Percentiles rank a stretch among this genome's conserved stretches.
These are phyloP conservation scores for Aspergillus uvarum DNA, from an alignment of 2,329 filamentous ascomycete species.

Conservation along the genomic window DNA sequence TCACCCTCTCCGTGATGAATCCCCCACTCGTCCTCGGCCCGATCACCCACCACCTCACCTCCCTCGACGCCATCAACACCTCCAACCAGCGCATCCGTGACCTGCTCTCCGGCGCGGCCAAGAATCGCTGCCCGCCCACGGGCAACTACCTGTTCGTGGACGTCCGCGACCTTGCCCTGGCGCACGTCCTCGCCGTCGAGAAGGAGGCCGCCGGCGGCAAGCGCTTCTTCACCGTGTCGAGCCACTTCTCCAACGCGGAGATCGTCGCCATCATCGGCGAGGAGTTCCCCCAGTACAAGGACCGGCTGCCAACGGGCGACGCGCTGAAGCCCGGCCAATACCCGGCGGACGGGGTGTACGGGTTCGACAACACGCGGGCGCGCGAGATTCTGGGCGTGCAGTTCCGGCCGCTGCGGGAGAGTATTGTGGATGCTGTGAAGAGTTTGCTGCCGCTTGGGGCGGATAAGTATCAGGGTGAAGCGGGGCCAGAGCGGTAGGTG, in stretches of 20 bases:
- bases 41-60: slow-evolving; percentile 59
- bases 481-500: too few relatives aligned
- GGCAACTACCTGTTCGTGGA: slow-evolving; percentile 57
- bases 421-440: slow-evolving; percentile 29
- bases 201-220: slow-evolving; percentile 38
- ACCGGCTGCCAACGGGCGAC: slow-evolving; percentile 33
- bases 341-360: slow-evolving; percentile 21
- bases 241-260: slow-evolving; percentile 38
- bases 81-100: slow-evolving; percentile 68
- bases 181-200: slow-evolving; percentile 43
- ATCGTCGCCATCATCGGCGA: slow-evolving; percentile 38
- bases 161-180: slow-evolving; percentile 44
- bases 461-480: too few relatives aligned
- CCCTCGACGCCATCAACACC: slow-evolving; percentile 62
- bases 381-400: slow-evolving; percentile 32
- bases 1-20: slow-evolving; percentile 58
- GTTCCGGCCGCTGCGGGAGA: slow-evolving; percentile 31
- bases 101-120: slow-evolving; percentile 60
- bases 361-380: slow-evolving; percentile 33
- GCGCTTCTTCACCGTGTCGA: slow-evolving; percentile 40
- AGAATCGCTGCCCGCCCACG: slow-evolving; percentile 56
- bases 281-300: slow-evolving; percentile 36
- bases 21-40: slow-evolving; percentile 62
- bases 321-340: slow-evolving; percentile 21
- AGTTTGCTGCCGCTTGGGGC: slow-evolving; percentile 12